Percentiles rank a stretch among this genome's conserved stretches.
Evolutionary conservation across 179 eudicot genomes (phyloP).

Genomic region (Heliamphora pulchella): DNA sequence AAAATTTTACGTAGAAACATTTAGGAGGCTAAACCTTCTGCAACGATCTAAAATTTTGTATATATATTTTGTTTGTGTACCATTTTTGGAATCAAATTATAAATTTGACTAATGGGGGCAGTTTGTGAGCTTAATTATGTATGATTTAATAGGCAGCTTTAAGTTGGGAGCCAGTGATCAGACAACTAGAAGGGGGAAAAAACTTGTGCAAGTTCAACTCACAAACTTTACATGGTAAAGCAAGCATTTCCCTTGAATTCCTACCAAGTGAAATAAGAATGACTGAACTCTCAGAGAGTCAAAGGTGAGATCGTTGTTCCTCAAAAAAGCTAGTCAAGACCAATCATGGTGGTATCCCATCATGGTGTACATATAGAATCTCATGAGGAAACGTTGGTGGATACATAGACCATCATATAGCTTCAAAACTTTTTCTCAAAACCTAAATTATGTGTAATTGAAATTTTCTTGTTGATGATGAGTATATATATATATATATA

Average conservation of each 20-base stretch:
- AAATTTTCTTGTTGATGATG: background rate
- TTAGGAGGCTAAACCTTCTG: too few species aligned
- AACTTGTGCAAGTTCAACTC: background rate
- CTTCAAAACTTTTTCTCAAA: background rate
- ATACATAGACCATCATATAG: conserved; percentile 13
- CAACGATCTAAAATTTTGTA: too few species aligned
- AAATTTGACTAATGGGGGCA: too few species aligned
- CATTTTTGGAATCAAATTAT: too few species aligned
- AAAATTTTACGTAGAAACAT: too few species aligned
- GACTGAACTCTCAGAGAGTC: conserved; percentile 18
- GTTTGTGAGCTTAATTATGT: too few species aligned
- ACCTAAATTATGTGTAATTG: conserved; percentile 7
- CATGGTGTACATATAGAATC: conserved; percentile 29
- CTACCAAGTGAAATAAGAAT: conserved; percentile 18
- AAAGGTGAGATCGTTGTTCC: conserved; percentile 24
- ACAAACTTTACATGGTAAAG: background rate
- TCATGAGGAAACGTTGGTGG: conserved; percentile 27
- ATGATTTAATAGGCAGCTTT: too few species aligned
- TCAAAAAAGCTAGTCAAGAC: conserved; percentile 31
- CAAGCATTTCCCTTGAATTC: conserved; percentile 5
- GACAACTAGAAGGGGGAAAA: too few species aligned
- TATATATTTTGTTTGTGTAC: too few species aligned
- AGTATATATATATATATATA: too few species aligned
- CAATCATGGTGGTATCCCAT: conserved; percentile 38
- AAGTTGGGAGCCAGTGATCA: too few species aligned